Evolutionary conservation across 805 yeast genomes (phyloP).

Genomic region (Cyberlindnera samutprakarnensis): DNA sequence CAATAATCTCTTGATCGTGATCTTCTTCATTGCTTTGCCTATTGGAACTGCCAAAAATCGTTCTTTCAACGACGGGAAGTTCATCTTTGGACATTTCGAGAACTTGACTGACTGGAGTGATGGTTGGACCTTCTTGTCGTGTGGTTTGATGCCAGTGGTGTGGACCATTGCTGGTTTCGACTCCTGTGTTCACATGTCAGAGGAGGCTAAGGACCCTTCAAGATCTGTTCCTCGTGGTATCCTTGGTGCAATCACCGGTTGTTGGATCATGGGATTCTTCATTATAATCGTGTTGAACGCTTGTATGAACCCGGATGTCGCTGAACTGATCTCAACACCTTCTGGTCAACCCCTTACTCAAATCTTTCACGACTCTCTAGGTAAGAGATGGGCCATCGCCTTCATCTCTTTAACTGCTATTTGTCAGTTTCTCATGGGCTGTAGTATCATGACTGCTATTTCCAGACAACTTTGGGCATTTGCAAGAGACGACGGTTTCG

Average conservation of each 20-base stretch:
- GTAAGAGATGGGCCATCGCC: slow-evolving; percentile 60
- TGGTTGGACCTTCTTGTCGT: slow-evolving; percentile 48
- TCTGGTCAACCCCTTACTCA: slow-evolving; percentile 64
- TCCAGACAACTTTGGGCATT: slow-evolving; percentile 71
- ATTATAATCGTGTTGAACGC: slow-evolving; percentile 48
- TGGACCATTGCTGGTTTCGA: slow-evolving; percentile 76
- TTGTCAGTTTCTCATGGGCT: slow-evolving; percentile 65
- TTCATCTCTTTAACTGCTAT: slow-evolving; percentile 50
- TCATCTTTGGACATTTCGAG: slow-evolving; percentile 45
- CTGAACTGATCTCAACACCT: slow-evolving; percentile 31
- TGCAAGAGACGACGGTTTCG: slow-evolving; percentile 70
- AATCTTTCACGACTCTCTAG: slow-evolving; percentile 53
- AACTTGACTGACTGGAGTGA: slow-evolving; percentile 45
- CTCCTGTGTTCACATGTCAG: slow-evolving; percentile 63
- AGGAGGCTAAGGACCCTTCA: slow-evolving; percentile 57
- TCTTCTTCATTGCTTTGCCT: slow-evolving; percentile 50
- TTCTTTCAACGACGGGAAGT: slow-evolving; percentile 36
- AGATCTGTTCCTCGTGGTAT: slow-evolving; percentile 61
- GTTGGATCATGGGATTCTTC: slow-evolving; percentile 51
- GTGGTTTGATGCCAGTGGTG: slow-evolving; percentile 53
- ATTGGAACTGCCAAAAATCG: slow-evolving; percentile 34
- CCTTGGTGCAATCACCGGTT: slow-evolving; percentile 43
- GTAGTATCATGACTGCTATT: slow-evolving; percentile 49
- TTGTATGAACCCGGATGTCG: slow-evolving; percentile 40
- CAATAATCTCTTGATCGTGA: slow-evolving; percentile 38